Conservation (phyloP, 305 asterid species). For the Fraxinus ornus region DNA sequence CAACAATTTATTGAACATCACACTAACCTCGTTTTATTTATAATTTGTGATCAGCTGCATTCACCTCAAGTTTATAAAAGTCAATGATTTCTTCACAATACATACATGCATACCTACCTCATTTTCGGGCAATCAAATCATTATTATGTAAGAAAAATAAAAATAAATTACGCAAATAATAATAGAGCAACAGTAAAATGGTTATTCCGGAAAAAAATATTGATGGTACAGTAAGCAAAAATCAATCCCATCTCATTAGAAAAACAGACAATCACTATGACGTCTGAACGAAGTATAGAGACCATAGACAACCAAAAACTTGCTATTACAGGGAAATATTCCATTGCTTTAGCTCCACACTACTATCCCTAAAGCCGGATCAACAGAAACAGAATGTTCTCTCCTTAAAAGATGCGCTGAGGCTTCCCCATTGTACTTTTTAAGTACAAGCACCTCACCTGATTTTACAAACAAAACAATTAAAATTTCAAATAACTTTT, state of each 20-base stretch:
- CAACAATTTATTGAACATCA: not conserved
- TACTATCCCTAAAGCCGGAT: not conserved
- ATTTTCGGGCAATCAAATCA: not conserved
- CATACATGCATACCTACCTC: not conserved
- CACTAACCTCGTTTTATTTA: not conserved
- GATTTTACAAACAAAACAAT: slow-evolving; percentile 18
- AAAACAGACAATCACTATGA: not conserved
- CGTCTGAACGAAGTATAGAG: not conserved
- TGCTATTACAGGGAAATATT: slow-evolving; percentile 22
- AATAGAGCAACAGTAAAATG: not conserved
- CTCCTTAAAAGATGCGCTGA: slow-evolving; percentile 47
- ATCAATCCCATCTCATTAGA: not conserved
- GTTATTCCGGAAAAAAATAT: not conserved
- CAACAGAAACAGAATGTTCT: not conserved
- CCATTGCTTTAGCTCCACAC: slow-evolving; percentile 20
- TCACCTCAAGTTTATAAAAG: not conserved
- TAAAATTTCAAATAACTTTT: not conserved
- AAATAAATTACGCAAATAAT: not conserved
- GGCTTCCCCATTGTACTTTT: slow-evolving; percentile 77
- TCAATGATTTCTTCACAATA: not conserved
- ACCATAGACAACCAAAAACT: slow-evolving; percentile 21
- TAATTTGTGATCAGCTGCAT: not conserved
- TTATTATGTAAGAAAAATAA: not conserved
- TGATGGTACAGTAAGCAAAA: not conserved
- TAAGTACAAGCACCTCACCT: slow-evolving; percentile 72